A percentile compares a stretch with the other conserved stretches of the same genome.
Evolutionary conservation across 768 basidiomycete species (phyloP).

Genomic region (Calocera viscosa): DNA sequence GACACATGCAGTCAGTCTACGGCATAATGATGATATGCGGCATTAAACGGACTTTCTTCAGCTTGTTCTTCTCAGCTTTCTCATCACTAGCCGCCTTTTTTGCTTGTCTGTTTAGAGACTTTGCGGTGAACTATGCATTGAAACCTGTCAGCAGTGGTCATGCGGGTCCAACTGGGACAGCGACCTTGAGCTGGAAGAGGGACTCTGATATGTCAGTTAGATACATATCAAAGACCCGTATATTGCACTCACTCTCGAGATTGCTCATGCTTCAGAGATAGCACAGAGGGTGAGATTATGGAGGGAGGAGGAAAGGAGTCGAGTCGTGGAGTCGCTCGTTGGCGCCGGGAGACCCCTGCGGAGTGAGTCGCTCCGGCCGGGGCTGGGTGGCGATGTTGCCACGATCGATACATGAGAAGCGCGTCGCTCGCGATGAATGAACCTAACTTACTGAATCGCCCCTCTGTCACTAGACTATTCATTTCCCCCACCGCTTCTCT

Average conservation of each 20-base stretch:
- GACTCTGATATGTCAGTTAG: conserved; percentile 48
- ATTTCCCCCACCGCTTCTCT: neutral
- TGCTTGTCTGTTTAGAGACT: conserved; percentile 84
- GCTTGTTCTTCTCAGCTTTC: conserved; percentile 65
- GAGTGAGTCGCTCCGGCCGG: neutral
- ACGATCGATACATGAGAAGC: conserved; percentile 1
- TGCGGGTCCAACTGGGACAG: conserved; percentile 12
- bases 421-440: neutral
- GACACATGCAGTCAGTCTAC: neutral
- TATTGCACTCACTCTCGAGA: conserved; percentile 64
- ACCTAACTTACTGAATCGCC: neutral
- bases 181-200: conserved; percentile 95
- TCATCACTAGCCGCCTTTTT: conserved; percentile 98
- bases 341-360: neutral
- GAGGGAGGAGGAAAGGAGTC: neutral
- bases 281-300: neutral
- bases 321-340: neutral
- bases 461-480: neutral
- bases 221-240: neutral
- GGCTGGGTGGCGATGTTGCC: neutral
- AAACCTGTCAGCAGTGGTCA: neutral
- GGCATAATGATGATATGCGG: neutral
- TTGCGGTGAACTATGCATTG: conserved; percentile 78
- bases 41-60: conserved; percentile 67
- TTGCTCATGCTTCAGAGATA: conserved; percentile 24